These are phyloP conservation scores for Xylaria hypoxylon DNA, from an alignment of 2,329 filamentous ascomycete species.

Conservation along the genomic window DNA sequence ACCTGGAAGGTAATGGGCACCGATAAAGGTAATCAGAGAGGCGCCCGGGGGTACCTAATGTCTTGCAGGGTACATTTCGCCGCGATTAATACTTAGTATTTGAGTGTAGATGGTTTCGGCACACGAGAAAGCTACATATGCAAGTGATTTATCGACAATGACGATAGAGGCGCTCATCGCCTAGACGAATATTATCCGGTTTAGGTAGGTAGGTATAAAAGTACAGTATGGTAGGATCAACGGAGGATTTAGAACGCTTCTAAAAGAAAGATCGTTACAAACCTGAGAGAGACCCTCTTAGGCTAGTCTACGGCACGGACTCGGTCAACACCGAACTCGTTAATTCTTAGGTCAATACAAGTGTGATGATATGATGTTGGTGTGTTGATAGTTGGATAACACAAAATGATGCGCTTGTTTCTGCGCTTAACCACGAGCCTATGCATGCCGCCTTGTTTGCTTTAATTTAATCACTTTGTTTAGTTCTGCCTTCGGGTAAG, in stretches of 20 bases:
- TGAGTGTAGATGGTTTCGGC: slow-evolving; percentile 1
- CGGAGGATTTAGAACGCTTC: slow-evolving; percentile 20
- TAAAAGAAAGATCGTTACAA: no score
- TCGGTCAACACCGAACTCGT: slow-evolving; percentile 18
- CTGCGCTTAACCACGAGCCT: neutral
- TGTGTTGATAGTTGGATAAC: neutral
- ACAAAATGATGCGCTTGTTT: neutral
- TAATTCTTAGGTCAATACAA: neutral
- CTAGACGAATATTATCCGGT: slow-evolving; percentile 15
- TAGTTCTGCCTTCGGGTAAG: slow-evolving; percentile 10
- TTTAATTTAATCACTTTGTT: neutral
- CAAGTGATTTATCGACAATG: slow-evolving; percentile 14
- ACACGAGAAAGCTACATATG: slow-evolving; percentile 9
- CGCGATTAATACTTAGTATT: neutral
- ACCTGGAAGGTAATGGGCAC: neutral
- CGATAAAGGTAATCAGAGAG: neutral
- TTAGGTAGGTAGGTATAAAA: slow-evolving; percentile 26
- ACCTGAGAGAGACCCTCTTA: slow-evolving; percentile 15
- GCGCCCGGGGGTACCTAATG: neutral
- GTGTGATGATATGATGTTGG: slow-evolving; percentile 3
- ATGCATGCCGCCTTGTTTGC: slow-evolving; percentile 6
- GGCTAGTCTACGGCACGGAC: slow-evolving; percentile 4
- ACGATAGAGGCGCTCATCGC: neutral
- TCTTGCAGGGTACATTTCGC: slow-evolving; percentile 9
- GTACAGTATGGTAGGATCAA: slow-evolving; percentile 24